Evolutionary conservation across 1,139 yeast species (phyloP), one percentile per base, ranked within the genome.

Genomic region (Debaryomyces nepalensis): DNA sequence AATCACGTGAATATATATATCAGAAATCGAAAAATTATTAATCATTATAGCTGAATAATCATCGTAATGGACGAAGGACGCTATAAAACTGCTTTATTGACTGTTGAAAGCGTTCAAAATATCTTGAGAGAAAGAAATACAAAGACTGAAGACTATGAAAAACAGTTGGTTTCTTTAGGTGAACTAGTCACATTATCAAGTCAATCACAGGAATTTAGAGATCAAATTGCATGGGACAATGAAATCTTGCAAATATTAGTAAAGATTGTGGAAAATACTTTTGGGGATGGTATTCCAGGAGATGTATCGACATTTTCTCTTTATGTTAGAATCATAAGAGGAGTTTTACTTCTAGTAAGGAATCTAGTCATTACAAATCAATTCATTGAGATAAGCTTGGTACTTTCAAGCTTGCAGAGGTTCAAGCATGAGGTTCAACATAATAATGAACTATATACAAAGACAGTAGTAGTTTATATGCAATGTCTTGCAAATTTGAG

Each of bases 401-500:
- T 53, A 5, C 33, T 48, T 20, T 38, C 42, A 10, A 48, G 51
- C 23, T 45, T 45, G 32, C 33, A 34, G 30, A 48, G 40, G 32
- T 51, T 49, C 43, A 31, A 33, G 7, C 26, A 36, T 5, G 36
- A 21, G 16, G 46, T 40, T 2, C 33, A 21, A 3, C 24, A 7
- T 9, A 16, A 29, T 1, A 18, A 47, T 29, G 48, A 49, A 8
- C 48, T 51, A 36, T 54, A 49, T 33, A 33, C 23, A 2, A 51
- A 47, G 18, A 51, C 59, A 4, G 40, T 54, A 12, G 39, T 41
- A 4, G 55, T 53, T 3, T 63, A 57, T 41, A 44, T 55, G 20
- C 63, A 64, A 40, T 39, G 53, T 2, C 32, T 62, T 16, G 62
- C 66, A 9, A 64, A 64, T 42, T 38, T 51, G 23, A 51, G 53